phyloP scores from a whole-genome alignment of 106 monocot genomes.

The Allium fistulosum region DNA sequence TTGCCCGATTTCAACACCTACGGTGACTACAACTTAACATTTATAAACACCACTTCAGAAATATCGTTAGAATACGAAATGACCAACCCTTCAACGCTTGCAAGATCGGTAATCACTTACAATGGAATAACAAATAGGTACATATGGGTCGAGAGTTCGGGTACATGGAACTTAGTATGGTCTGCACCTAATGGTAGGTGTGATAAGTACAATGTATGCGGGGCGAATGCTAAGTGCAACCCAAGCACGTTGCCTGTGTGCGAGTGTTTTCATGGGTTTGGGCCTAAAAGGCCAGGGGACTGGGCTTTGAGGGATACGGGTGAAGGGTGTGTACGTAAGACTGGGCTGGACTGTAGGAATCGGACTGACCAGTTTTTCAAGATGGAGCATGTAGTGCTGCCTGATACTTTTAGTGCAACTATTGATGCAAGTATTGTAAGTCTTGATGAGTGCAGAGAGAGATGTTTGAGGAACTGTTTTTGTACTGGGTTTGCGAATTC shows the following conservation, averaged over 20 bases:
- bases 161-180: slow-evolving; percentile 24
- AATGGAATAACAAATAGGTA: slow-evolving; percentile 7
- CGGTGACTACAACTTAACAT: slow-evolving; percentile 7
- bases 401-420: slow-evolving; percentile 12
- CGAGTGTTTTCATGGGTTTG: slow-evolving; percentile 39
- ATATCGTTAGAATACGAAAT: slow-evolving; percentile 8
- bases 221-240: slow-evolving; percentile 37
- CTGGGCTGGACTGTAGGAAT: slow-evolving; percentile 19
- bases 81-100: neutral
- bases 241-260: slow-evolving; percentile 24
- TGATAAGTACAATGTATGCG: slow-evolving; percentile 26
- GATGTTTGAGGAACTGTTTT: slow-evolving; percentile 29
- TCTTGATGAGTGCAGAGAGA: slow-evolving; percentile 11
- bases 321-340: slow-evolving; percentile 28
- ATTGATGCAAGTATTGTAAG: slow-evolving; percentile 6
- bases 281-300: slow-evolving; percentile 15
- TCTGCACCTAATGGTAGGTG: slow-evolving; percentile 20
- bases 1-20: neutral
- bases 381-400: slow-evolving; percentile 18
- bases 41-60: slow-evolving; percentile 9
- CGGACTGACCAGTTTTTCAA: slow-evolving; percentile 20
- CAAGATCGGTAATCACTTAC: slow-evolving; percentile 10
- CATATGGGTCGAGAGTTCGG: slow-evolving; percentile 4
- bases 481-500: slow-evolving; percentile 20
- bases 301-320: slow-evolving; percentile 21